phyloP scores from a whole-genome alignment of 306 rosid species.

The Cicer judaicum region DNA sequence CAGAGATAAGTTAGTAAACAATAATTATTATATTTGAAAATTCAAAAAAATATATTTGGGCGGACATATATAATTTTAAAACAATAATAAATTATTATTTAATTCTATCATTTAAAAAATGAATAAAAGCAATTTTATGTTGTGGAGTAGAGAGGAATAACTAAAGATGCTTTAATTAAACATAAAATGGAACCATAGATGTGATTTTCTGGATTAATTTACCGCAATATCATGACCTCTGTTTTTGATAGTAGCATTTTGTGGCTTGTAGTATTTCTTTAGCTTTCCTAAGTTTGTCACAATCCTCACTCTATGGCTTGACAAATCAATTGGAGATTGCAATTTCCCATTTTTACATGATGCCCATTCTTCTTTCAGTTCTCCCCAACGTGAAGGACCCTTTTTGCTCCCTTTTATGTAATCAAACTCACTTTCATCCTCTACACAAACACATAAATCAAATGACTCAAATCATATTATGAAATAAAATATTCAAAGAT shows the following conservation, averaged over 20 bases:
- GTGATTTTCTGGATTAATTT: conserved; percentile 11
- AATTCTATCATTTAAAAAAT: no score
- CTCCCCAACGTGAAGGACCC: conserved; percentile 69
- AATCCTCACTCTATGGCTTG: conserved; percentile 48
- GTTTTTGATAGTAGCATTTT: conserved; percentile 60
- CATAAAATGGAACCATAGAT: neutral
- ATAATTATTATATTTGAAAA: no score
- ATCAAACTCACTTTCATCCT: conserved; percentile 68
- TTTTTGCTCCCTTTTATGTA: conserved; percentile 53
- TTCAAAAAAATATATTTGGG: no score
- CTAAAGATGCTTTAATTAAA: neutral
- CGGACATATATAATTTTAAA: no score
- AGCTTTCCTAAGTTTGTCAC: conserved; percentile 49
- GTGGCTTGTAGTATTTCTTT: conserved; percentile 46
- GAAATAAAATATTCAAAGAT: neutral
- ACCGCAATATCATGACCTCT: conserved; percentile 81
- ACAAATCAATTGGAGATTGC: conserved; percentile 79
- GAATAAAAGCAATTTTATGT: no score
- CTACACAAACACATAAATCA: conserved; percentile 46
- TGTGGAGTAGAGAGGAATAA: neutral
- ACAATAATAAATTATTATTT: no score
- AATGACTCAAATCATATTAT: neutral
- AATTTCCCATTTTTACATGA: conserved; percentile 58
- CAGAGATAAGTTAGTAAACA: no score
- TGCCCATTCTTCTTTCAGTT: conserved; percentile 64